Conservation (phyloP, 352 stramenopile genomes). For the Pythium aquatile region DNA sequence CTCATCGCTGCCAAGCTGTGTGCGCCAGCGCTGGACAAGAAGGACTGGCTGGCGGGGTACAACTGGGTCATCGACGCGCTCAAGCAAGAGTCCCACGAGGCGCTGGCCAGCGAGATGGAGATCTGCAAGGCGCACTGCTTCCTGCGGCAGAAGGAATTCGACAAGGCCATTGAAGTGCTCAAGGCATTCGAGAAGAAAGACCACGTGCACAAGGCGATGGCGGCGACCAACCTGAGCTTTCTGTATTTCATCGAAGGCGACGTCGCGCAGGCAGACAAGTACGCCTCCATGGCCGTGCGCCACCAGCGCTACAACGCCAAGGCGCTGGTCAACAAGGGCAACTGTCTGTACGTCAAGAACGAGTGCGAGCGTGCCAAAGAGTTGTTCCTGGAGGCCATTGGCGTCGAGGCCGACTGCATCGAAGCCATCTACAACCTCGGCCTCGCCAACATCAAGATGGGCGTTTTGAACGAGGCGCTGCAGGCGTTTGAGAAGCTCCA, state of each 20-base stretch:
- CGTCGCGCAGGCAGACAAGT: slow-evolving; percentile 88
- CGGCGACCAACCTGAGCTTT: slow-evolving; percentile 95
- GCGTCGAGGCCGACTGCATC: slow-evolving; percentile 93
- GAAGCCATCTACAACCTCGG: slow-evolving; percentile 98
- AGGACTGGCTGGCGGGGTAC: slow-evolving; percentile 91
- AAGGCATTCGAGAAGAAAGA: slow-evolving; percentile 97
- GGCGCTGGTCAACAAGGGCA: slow-evolving; percentile 97
- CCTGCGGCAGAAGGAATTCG: slow-evolving; percentile 93
- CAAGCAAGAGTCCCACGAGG: slow-evolving; percentile 88
- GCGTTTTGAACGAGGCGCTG: slow-evolving; percentile 87
- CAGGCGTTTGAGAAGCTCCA: slow-evolving; percentile 97
- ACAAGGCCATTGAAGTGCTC: slow-evolving; percentile 92
- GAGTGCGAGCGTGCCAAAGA: slow-evolving; percentile 94
- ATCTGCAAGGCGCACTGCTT: slow-evolving; percentile 88
- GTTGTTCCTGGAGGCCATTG: slow-evolving; percentile 94
- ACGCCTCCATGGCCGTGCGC: slow-evolving; percentile 89
- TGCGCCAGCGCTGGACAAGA: slow-evolving; percentile 90
- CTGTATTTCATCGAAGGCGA: slow-evolving; percentile 97
- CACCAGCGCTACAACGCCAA: slow-evolving; percentile 96
- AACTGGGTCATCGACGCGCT: slow-evolving; percentile 94
- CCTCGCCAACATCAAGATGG: slow-evolving; percentile 87
- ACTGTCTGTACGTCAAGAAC: slow-evolving; percentile 93
- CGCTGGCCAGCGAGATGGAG: slow-evolving; percentile 91
- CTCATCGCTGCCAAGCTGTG: slow-evolving; percentile 93
- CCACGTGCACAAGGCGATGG: slow-evolving; percentile 90